Evolutionary conservation across 2,329 filamentous ascomycete genomes (phyloP).

Genomic region (Scorias spongiosa): DNA sequence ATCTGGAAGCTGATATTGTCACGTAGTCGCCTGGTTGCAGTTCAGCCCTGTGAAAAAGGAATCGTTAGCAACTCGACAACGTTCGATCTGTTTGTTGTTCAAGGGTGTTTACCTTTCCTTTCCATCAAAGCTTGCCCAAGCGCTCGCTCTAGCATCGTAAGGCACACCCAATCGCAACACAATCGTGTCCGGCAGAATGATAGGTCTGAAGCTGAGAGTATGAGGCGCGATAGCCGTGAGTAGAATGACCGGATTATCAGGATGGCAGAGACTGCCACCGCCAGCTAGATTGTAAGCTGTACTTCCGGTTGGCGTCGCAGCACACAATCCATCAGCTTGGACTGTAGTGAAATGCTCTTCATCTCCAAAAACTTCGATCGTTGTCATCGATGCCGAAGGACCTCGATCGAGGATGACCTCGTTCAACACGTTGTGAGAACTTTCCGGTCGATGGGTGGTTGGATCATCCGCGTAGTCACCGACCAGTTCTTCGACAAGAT

Average conservation of each 20-base stretch:
- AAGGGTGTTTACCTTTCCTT: constrained; percentile 47
- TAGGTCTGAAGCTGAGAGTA: constrained; percentile 88
- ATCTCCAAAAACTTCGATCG: constrained; percentile 82
- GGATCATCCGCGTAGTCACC: constrained; percentile 73
- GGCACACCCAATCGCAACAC: constrained; percentile 88
- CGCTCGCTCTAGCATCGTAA: constrained; percentile 74
- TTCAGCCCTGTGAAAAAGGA: constrained; percentile 30
- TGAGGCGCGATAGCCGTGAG: constrained; percentile 91
- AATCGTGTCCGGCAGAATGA: constrained; percentile 91
- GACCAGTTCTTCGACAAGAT: constrained; percentile 79
- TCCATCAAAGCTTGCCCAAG: constrained; percentile 97
- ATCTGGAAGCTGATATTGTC: constrained; percentile 65
- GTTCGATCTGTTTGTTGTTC: neutral
- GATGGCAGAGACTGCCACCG: constrained; percentile 88
- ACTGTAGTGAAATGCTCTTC: constrained; percentile 92
- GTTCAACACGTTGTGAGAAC: constrained; percentile 81
- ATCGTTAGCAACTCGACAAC: neutral
- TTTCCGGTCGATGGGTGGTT: constrained; percentile 70
- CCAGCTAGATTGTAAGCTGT: constrained; percentile 94
- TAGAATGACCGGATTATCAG: constrained; percentile 90
- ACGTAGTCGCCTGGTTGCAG: constrained; percentile 67
- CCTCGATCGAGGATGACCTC: constrained; percentile 94
- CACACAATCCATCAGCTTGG: constrained; percentile 81
- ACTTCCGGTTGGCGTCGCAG: constrained; percentile 85
- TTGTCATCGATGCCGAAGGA: constrained; percentile 87